Evolutionary conservation across 805 yeast genomes (phyloP).

Genomic region (Lachancea fermentati): DNA sequence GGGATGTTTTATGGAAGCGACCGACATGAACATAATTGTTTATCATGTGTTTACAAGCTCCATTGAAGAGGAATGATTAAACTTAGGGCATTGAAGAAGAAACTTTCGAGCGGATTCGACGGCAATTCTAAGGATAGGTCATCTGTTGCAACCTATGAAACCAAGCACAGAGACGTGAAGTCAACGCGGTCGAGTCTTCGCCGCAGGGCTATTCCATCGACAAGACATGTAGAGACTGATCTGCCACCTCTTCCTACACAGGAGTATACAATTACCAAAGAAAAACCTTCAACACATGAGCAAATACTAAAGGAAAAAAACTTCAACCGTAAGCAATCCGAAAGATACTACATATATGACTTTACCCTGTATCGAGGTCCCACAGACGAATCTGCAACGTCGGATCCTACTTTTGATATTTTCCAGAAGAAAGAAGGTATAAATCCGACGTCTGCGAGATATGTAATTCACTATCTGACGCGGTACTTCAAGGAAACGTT

Average conservation of each 20-base stretch:
- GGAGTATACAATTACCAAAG: slow-evolving; percentile 3
- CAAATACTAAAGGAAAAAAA: slow-evolving; percentile 26
- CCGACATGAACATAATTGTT: not conserved
- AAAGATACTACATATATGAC: slow-evolving; percentile 33
- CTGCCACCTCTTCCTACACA: slow-evolving; percentile 8
- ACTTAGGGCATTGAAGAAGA: slow-evolving; percentile 8
- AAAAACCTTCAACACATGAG: slow-evolving; percentile 11
- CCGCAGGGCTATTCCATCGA: slow-evolving; percentile 6
- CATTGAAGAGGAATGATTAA: slow-evolving; percentile 3
- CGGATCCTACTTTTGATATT: slow-evolving; percentile 14
- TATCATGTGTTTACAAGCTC: not conserved
- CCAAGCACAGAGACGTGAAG: slow-evolving; percentile 2
- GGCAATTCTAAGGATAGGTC: slow-evolving; percentile 2
- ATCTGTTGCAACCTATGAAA: slow-evolving; percentile 6
- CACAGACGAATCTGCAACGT: slow-evolving; percentile 6
- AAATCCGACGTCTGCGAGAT: slow-evolving; percentile 32
- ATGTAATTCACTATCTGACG: slow-evolving; percentile 32
- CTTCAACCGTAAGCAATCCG: slow-evolving; percentile 25
- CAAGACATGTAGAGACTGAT: slow-evolving; percentile 17
- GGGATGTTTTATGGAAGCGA: not conserved
- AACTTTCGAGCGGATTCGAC: slow-evolving; percentile 5
- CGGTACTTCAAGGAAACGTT: slow-evolving; percentile 25
- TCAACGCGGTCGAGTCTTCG: slow-evolving; percentile 5
- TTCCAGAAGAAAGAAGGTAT: slow-evolving; percentile 20
- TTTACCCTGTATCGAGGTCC: slow-evolving; percentile 21